Percentiles rank a stretch among this genome's conserved stretches.
Conservation (phyloP, 2,329 filamentous ascomycete genomes). For the Fusarium multiceps region DNA sequence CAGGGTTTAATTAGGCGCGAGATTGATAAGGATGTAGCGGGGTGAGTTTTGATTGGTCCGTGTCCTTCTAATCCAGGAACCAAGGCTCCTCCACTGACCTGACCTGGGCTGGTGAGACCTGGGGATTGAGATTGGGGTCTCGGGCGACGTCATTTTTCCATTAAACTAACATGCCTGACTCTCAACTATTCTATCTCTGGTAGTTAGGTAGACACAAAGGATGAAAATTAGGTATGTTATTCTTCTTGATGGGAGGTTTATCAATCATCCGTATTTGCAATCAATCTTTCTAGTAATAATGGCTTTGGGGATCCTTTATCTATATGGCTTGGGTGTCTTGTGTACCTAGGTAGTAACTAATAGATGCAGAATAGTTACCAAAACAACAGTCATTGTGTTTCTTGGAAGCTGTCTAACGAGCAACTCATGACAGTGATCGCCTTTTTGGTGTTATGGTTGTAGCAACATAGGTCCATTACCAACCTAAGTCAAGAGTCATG, state of each 20-base stretch:
- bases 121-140: slow-evolving; percentile 12
- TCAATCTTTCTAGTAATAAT: background rate
- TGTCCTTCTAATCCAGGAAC: slow-evolving; percentile 38
- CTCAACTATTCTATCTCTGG: background rate
- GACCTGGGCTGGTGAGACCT: slow-evolving; percentile 14
- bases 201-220: background rate
- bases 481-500: background rate
- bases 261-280: background rate
- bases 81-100: slow-evolving; percentile 1
- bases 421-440: background rate
- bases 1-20: slow-evolving; percentile 28
- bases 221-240: background rate
- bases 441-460: background rate
- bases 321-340: background rate
- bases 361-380: background rate
- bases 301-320: background rate
- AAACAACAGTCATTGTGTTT: background rate
- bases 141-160: slow-evolving; percentile 23
- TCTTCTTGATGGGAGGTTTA: background rate
- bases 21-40: slow-evolving; percentile 43
- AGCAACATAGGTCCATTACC: background rate
- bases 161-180: background rate
- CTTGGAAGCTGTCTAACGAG: background rate
- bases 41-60: slow-evolving; percentile 35
- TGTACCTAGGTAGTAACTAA: background rate